Evolutionary conservation across 306 rosid species (phyloP).

Genomic region (Quercus mongolica): DNA sequence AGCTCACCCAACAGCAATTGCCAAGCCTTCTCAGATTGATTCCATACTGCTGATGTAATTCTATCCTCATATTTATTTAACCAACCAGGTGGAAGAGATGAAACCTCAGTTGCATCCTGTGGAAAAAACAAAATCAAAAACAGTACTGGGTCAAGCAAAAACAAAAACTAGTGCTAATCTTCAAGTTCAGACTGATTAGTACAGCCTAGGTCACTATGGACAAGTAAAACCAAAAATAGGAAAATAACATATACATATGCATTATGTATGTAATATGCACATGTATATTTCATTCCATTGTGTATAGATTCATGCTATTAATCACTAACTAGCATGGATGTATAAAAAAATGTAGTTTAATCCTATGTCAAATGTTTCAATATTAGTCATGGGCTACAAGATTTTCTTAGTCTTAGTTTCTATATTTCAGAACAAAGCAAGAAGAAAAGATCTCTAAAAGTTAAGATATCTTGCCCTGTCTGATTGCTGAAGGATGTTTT

Average conservation of each 20-base stretch:
- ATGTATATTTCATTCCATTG: neutral
- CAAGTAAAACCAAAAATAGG: too few relatives aligned
- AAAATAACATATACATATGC: neutral
- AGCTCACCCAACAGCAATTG: constrained; percentile 52
- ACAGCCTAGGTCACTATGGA: neutral
- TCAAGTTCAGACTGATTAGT: neutral
- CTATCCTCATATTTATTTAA: constrained; percentile 46
- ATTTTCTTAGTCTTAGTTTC: neutral
- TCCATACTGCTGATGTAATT: constrained; percentile 55
- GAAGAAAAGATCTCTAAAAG: neutral
- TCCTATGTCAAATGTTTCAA: neutral
- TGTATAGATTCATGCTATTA: neutral
- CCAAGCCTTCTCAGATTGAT: constrained; percentile 75
- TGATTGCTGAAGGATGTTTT: constrained; percentile 42
- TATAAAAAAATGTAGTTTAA: neutral
- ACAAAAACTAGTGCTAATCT: neutral
- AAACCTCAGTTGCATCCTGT: constrained; percentile 38
- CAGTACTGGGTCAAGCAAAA: neutral
- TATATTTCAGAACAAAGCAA: neutral
- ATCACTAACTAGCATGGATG: neutral
- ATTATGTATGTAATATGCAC: neutral
- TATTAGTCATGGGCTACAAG: neutral
- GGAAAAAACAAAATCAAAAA: constrained; percentile 15
- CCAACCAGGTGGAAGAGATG: constrained; percentile 51
- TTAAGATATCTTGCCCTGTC: constrained; percentile 49